Percentiles rank a stretch among this genome's conserved stretches.
phyloP scores from a whole-genome alignment of 1,284 basidiomycete genomes.

The Leccinum pachyderme region DNA sequence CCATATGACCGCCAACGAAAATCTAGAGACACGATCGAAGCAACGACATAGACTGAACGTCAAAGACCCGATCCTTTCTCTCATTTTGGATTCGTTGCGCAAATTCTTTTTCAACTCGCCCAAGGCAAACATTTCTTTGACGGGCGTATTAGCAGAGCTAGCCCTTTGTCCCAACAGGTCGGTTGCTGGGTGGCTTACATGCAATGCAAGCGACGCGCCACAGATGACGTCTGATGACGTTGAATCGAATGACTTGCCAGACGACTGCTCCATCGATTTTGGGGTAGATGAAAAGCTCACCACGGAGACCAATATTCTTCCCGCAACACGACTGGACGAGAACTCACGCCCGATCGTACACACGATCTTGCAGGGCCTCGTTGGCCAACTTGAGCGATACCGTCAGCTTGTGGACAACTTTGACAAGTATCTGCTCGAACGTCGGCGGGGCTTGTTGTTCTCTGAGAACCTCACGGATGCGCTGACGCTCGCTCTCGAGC shows the following conservation, averaged over 20 bases:
- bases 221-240: conserved; percentile 22
- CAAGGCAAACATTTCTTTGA: conserved; percentile 86
- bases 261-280: conserved; percentile 79
- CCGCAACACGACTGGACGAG: conserved; percentile 66
- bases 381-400: conserved; percentile 78
- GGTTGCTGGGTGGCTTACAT: conserved; percentile 85
- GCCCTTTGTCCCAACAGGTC: conserved; percentile 84
- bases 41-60: conserved; percentile 74
- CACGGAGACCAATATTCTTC: conserved; percentile 54
- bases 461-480: conserved; percentile 93
- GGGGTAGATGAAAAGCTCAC: conserved; percentile 63
- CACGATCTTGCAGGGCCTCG: conserved; percentile 74
- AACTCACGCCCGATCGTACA: conserved; percentile 75
- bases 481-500: conserved; percentile 68
- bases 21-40: conserved; percentile 41
- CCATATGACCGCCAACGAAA: conserved; percentile 38
- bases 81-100: conserved; percentile 68
- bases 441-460: conserved; percentile 87
- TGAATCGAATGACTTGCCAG: conserved; percentile 44
- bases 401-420: conserved; percentile 75
- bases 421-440: conserved; percentile 81
- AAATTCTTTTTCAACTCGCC: conserved; percentile 85
- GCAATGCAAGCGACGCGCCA: conserved; percentile 44
- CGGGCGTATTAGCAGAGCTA: conserved; percentile 76
- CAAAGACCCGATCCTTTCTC: conserved; percentile 73